Evolutionary conservation across 768 basidiomycete species (phyloP).

Genomic region (Tulasnella calospora): DNA sequence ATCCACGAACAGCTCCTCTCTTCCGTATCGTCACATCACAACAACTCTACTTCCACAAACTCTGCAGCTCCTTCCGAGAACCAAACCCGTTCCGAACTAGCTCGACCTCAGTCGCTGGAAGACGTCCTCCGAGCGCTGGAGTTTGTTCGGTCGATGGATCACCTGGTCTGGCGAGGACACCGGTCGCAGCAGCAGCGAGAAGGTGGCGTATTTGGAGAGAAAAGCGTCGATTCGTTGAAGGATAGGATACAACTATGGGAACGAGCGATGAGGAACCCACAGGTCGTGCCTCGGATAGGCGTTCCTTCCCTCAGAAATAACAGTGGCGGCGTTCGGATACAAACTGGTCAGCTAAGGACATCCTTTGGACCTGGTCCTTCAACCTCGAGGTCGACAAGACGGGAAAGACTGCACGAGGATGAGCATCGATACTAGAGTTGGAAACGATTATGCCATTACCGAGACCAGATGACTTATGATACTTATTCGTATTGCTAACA

Average conservation of each 20-base stretch:
- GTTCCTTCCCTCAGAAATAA: neutral
- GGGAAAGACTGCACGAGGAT: neutral
- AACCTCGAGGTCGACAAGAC: neutral
- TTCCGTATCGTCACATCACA: neutral
- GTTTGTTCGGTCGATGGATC: constrained; percentile 11
- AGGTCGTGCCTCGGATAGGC: neutral
- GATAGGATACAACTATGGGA: constrained; percentile 20
- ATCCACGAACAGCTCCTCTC: neutral
- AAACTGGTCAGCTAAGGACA: neutral
- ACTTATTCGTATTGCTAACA: neutral
- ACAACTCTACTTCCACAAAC: neutral
- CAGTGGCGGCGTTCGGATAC: neutral
- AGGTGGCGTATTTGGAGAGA: constrained; percentile 8
- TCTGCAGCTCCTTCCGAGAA: neutral
- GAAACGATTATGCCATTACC: neutral
- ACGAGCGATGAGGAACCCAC: neutral
- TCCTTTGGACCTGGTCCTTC: neutral
- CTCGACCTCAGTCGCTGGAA: neutral
- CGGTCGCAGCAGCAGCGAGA: neutral
- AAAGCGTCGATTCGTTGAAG: neutral
- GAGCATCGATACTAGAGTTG: neutral
- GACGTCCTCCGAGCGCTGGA: constrained; percentile 22
- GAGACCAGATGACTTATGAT: neutral
- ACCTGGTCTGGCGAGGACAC: neutral
- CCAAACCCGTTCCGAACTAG: neutral